A percentile compares a stretch with the other conserved stretches of the same genome.
Conservation (phyloP, 208 protist genomes). For the Trypanosoma scelopori region DNA sequence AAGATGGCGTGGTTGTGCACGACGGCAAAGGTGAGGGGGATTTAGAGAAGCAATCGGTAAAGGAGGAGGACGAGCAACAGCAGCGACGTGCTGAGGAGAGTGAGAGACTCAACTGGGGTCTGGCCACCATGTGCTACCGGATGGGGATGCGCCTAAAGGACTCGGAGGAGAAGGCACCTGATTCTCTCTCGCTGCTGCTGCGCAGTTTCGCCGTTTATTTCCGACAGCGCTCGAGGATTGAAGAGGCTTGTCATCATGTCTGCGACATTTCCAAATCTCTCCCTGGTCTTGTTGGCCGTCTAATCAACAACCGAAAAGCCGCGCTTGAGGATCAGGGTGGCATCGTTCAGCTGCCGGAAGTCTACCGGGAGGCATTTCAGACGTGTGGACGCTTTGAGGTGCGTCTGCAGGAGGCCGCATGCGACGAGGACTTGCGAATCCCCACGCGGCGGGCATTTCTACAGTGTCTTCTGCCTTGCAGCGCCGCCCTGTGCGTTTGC, state of each 20-base stretch:
- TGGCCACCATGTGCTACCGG: slow-evolving; percentile 70
- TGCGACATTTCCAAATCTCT: slow-evolving; percentile 45
- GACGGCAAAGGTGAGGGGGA: neutral
- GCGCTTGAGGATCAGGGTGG: slow-evolving; percentile 20
- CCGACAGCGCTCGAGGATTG: slow-evolving; percentile 31
- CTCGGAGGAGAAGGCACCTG: slow-evolving; percentile 34
- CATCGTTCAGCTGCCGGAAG: slow-evolving; percentile 28
- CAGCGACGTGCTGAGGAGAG: slow-evolving; percentile 19
- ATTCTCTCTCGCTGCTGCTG: slow-evolving; percentile 56
- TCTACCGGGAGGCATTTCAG: slow-evolving; percentile 55
- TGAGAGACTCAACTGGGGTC: slow-evolving; percentile 46
- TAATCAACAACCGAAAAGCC: slow-evolving; percentile 21
- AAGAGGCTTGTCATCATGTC: slow-evolving; percentile 24
- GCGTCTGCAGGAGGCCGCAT: slow-evolving; percentile 43
- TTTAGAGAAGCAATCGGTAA: neutral
- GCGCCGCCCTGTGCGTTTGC: slow-evolving; percentile 62
- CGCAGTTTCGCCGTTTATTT: slow-evolving; percentile 58
- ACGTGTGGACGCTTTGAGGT: slow-evolving; percentile 62
- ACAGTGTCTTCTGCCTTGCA: slow-evolving; percentile 59
- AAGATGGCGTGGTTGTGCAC: slow-evolving; percentile 27
- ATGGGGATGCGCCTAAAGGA: slow-evolving; percentile 66
- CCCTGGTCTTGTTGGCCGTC: slow-evolving; percentile 44
- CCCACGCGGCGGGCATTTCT: slow-evolving; percentile 30
- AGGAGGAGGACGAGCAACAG: slow-evolving; percentile 7
- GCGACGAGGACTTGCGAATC: slow-evolving; percentile 15